These are phyloP conservation scores for Samsoniella hepiali DNA, from an alignment of 2,329 filamentous ascomycete genomes.

Conservation along the genomic window DNA sequence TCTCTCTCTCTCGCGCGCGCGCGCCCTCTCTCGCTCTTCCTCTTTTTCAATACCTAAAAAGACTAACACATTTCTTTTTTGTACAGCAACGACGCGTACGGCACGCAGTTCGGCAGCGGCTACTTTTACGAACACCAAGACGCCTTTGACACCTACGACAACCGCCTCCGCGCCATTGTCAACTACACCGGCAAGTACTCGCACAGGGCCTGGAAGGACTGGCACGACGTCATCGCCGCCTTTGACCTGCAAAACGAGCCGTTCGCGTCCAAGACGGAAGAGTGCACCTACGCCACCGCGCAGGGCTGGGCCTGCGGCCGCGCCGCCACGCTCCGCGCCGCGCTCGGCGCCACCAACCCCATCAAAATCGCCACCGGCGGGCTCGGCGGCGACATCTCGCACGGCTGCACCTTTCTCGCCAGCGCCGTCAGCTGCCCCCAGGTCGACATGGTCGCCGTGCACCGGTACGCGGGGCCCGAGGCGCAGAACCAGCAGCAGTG, in stretches of 20 bases:
- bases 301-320: slow-evolving; percentile 32
- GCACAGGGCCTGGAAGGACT: slow-evolving; percentile 32
- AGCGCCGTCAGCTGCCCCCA: slow-evolving; percentile 28
- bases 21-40: background rate
- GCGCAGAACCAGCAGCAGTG: slow-evolving; percentile 23
- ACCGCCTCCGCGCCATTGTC: slow-evolving; percentile 29
- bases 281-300: slow-evolving; percentile 25
- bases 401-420: slow-evolving; percentile 29
- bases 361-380: slow-evolving; percentile 32
- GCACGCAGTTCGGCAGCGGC: slow-evolving; percentile 23
- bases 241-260: slow-evolving; percentile 36
- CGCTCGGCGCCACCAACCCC: slow-evolving; percentile 27
- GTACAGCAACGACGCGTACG: slow-evolving; percentile 19
- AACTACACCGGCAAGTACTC: slow-evolving; percentile 32
- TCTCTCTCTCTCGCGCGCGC: too few species aligned
- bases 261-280: slow-evolving; percentile 26
- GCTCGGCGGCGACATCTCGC: slow-evolving; percentile 31
- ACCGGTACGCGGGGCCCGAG: slow-evolving; percentile 26
- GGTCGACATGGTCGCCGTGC: slow-evolving; percentile 28
- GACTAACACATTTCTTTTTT: too few species aligned
- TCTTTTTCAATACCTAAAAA: background rate
- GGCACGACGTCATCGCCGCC: slow-evolving; percentile 31
- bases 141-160: slow-evolving; percentile 30
- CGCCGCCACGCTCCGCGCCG: slow-evolving; percentile 24
- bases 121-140: slow-evolving; percentile 31